phyloP scores from a whole-genome alignment of 2,329 filamentous ascomycete species.

The Penicillium sp. region DNA sequence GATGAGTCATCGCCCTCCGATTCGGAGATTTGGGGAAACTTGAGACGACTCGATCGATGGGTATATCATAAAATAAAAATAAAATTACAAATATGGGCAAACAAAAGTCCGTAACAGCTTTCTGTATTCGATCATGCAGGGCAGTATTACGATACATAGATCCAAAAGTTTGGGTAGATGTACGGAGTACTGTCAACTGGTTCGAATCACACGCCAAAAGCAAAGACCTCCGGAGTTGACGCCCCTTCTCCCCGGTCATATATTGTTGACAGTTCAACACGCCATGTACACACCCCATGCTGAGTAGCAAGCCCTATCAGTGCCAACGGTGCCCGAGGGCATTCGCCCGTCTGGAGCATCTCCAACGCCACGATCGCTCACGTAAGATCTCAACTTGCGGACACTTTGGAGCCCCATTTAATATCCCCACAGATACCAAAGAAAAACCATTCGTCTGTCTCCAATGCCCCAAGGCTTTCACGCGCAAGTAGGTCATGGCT shows the following conservation, averaged over 20 bases:
- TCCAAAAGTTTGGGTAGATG: not conserved
- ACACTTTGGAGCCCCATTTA: constrained; percentile 2
- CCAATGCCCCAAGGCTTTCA: constrained; percentile 37
- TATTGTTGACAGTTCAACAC: not conserved
- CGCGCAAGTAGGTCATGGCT: constrained; percentile 30
- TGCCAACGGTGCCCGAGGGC: constrained; percentile 33
- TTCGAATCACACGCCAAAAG: not conserved
- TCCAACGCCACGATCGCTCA: constrained; percentile 39
- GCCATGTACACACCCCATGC: not conserved
- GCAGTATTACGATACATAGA: not conserved
- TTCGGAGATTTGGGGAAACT: not conserved
- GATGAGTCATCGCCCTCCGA: not conserved
- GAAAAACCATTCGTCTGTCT: constrained; percentile 36
- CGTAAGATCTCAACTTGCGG: constrained; percentile 24
- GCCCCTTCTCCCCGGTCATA: not conserved
- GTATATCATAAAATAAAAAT: not conserved
- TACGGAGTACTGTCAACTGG: not conserved
- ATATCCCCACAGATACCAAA: constrained; percentile 33
- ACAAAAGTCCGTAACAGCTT: too few species aligned
- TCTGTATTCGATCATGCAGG: too few species aligned
- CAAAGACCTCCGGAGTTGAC: constrained; percentile 1
- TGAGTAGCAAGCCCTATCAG: constrained; percentile 28
- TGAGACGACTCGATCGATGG: not conserved
- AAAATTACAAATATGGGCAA: not conserved
- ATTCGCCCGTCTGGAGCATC: constrained; percentile 38